These are phyloP conservation scores for Dimargaris xerosporica DNA, from an alignment of 192 early-diverging fungal genomes.

Conservation along the genomic window DNA sequence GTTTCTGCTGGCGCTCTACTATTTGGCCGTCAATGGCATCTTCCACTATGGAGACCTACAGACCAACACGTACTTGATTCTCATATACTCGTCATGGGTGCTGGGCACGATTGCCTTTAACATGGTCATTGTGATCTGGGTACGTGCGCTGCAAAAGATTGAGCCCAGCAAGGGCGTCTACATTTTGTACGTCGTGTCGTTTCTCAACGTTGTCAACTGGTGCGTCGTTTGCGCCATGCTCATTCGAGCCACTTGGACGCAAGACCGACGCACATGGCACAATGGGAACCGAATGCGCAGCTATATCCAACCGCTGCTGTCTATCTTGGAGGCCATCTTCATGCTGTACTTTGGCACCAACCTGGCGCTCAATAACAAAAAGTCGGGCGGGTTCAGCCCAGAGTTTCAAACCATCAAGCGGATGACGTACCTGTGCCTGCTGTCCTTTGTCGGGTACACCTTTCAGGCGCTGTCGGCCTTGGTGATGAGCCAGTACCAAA, in stretches of 20 bases:
- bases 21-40: conserved; percentile 4
- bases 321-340: not conserved
- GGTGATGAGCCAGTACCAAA: not conserved
- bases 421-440: not conserved
- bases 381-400: not conserved
- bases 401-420: not conserved
- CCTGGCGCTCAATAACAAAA: not conserved
- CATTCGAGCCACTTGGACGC: not conserved
- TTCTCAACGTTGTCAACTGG: not conserved
- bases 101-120: conserved; percentile 5
- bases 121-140: not conserved
- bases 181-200: not conserved
- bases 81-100: conserved; percentile 8
- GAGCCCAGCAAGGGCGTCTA: not conserved
- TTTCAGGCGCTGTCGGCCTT: conserved; percentile 1
- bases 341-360: conserved; percentile 7
- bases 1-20: not conserved
- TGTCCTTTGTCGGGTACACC: conserved; percentile 7
- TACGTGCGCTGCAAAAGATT: not conserved
- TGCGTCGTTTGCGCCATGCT: not conserved
- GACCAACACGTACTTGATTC: not conserved
- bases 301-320: not conserved
- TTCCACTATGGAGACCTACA: conserved; percentile 8
- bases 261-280: not conserved
- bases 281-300: not conserved